Conservation (phyloP, 139 green algal genomes). For the Chara braunii region DNA sequence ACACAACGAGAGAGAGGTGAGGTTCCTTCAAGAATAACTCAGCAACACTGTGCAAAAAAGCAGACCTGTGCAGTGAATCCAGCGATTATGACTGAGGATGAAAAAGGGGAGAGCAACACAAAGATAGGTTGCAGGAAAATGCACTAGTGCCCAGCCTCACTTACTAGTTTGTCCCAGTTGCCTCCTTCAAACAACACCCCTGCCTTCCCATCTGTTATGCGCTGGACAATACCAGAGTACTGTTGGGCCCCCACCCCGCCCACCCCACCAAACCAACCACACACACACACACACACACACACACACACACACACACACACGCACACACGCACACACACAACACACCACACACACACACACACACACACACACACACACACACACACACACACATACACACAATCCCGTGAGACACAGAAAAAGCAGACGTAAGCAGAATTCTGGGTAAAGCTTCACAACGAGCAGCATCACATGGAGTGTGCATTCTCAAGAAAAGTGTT, state of each 20-base stretch:
- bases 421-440: too few species aligned
- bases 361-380: constrained; percentile 6
- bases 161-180: constrained; percentile 50
- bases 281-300: background rate
- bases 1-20: background rate
- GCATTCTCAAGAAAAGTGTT: too few species aligned
- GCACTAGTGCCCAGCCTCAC: background rate
- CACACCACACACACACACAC: constrained; percentile 7
- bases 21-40: background rate
- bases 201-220: constrained; percentile 39
- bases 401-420: too few species aligned
- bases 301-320: constrained; percentile 7
- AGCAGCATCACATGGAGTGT: too few species aligned
- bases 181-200: constrained; percentile 45
- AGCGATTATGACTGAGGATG: background rate
- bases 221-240: constrained; percentile 40
- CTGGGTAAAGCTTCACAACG: too few species aligned
- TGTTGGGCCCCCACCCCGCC: too few species aligned
- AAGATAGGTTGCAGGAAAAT: background rate
- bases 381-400: too few species aligned
- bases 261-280: too few species aligned
- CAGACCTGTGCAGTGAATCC: background rate
- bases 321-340: constrained; percentile 1
- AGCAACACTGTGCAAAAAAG: background rate
- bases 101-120: background rate